A percentile compares a stretch with the other conserved stretches of the same genome.
These are phyloP conservation scores for Thalia dealbata DNA, from an alignment of 176 grass and related monocot species.

Conservation along the genomic window DNA sequence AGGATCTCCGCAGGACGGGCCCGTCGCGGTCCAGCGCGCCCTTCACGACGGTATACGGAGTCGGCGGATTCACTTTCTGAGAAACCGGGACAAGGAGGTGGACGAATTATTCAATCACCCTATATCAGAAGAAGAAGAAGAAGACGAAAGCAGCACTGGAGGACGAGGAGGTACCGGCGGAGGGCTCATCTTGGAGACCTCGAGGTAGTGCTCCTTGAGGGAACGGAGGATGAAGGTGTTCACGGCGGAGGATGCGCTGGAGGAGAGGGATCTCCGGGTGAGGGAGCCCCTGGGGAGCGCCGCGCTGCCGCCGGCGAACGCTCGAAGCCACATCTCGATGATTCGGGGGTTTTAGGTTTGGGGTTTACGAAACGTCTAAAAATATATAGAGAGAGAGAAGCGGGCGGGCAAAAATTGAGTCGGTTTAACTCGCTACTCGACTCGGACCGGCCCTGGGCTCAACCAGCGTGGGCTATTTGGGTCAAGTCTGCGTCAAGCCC, in stretches of 20 bases:
- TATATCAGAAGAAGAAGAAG: not conserved
- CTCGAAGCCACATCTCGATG: conserved; percentile 22
- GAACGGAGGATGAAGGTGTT: conserved; percentile 79
- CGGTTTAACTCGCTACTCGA: not conserved
- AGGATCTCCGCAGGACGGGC: conserved; percentile 50
- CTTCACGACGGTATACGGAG: conserved; percentile 65
- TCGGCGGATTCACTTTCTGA: conserved; percentile 62
- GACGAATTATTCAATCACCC: not conserved
- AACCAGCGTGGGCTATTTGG: not conserved
- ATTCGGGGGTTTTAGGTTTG: conserved; percentile 6
- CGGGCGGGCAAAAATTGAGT: not conserved
- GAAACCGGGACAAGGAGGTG: not conserved
- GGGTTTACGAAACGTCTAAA: not conserved
- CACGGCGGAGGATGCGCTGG: conserved; percentile 36
- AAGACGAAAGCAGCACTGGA: not conserved
- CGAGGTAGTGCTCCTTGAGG: conserved; percentile 83
- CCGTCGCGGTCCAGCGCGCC: conserved; percentile 54
- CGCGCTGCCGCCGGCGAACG: conserved; percentile 29
- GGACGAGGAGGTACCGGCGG: conserved; percentile 33
- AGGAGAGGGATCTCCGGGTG: conserved; percentile 2
- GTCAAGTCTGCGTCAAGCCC: no score
- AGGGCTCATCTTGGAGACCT: conserved; percentile 77
- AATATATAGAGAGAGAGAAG: not conserved
- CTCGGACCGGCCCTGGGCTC: not conserved
- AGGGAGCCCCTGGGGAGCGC: conserved; percentile 9